These are phyloP conservation scores for Cyberlindnera mycetangii DNA, from an alignment of 805 yeast genomes.

Conservation along the genomic window DNA sequence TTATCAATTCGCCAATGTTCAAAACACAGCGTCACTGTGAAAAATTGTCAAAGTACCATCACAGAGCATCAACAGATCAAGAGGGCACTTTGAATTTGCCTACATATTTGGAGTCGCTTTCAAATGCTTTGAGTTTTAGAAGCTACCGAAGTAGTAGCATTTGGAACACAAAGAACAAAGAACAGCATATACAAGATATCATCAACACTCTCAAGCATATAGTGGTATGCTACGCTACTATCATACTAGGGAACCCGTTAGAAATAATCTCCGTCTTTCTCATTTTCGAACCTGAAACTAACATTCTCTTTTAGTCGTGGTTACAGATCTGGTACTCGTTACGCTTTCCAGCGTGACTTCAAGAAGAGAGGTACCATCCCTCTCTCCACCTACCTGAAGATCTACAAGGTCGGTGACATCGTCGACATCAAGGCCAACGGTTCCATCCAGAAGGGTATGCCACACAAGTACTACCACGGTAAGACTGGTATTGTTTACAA, in stretches of 20 bases:
- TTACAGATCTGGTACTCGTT: conserved; percentile 99
- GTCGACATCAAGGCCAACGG: conserved; percentile 99
- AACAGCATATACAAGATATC: too few relatives aligned
- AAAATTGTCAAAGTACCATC: not conserved
- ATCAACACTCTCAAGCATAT: too few relatives aligned
- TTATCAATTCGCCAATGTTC: not conserved
- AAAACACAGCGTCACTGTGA: not conserved
- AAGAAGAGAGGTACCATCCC: conserved; percentile 91
- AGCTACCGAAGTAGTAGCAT: too few relatives aligned
- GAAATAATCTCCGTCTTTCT: not conserved
- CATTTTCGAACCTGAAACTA: conserved; percentile 8
- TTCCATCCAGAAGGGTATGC: conserved; percentile 99
- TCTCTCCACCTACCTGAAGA: conserved; percentile 94
- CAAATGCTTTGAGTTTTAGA: too few relatives aligned
- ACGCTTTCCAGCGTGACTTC: conserved; percentile 99
- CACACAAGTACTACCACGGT: conserved; percentile 99
- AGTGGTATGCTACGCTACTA: not conserved
- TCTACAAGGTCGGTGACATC: conserved; percentile 98
- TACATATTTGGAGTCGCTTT: too few relatives aligned
- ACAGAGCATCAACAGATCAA: not conserved
- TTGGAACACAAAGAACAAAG: too few relatives aligned
- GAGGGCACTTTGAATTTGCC: too few relatives aligned
- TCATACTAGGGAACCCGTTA: not conserved
- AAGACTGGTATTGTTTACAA: conserved; percentile 99
- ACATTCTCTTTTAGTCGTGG: conserved; percentile 63